Conservation (phyloP, 1,139 yeast genomes). For the Protomyces pachydermus region DNA sequence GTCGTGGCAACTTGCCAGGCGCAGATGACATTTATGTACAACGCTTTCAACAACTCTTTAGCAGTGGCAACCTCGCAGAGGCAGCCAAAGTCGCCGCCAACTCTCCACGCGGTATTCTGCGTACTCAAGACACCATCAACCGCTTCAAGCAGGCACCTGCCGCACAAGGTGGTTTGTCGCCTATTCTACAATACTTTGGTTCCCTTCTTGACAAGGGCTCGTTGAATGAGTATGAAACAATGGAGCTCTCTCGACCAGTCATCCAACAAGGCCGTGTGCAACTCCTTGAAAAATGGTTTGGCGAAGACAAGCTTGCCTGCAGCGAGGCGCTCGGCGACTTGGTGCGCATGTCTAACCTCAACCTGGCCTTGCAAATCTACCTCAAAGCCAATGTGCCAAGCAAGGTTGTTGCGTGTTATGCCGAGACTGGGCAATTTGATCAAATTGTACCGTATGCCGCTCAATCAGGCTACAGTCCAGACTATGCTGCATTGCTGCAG, state of each 20-base stretch:
- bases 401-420: constrained; percentile 86
- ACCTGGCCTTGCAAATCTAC: constrained; percentile 86
- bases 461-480: constrained; percentile 83
- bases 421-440: constrained; percentile 94
- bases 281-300: constrained; percentile 90
- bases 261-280: constrained; percentile 93
- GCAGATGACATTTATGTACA: constrained; percentile 88
- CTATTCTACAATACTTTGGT: constrained; percentile 87
- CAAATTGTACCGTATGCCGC: constrained; percentile 91
- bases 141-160: constrained; percentile 87
- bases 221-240: constrained; percentile 85
- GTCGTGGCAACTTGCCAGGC: constrained; percentile 95
- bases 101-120: constrained; percentile 69
- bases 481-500: constrained; percentile 83
- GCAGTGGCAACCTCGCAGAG: constrained; percentile 78
- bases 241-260: constrained; percentile 93
- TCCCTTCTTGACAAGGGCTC: constrained; percentile 89
- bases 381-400: constrained; percentile 77
- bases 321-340: constrained; percentile 97
- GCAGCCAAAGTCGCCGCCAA: constrained; percentile 98
- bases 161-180: constrained; percentile 94
- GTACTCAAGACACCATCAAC: constrained; percentile 92
- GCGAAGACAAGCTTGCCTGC: constrained; percentile 86
- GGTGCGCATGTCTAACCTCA: constrained; percentile 79
- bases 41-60: constrained; percentile 80